Evolutionary conservation across 2,329 filamentous ascomycete species (phyloP).

Genomic region (Alternaria ventricosa): DNA sequence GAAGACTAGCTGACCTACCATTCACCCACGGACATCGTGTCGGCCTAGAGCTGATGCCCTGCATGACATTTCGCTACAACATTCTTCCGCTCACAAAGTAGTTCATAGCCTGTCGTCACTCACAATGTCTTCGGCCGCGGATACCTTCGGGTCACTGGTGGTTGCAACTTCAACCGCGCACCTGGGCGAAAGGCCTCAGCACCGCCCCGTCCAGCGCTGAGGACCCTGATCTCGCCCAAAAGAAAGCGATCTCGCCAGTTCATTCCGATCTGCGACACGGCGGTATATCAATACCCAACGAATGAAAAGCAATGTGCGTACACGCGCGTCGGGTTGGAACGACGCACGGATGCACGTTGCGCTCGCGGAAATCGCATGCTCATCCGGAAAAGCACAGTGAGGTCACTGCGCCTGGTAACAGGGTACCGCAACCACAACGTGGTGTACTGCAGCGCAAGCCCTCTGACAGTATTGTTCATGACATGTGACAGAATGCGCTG

Average conservation of each 20-base stretch:
- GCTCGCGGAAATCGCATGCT: neutral
- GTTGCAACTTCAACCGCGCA: conserved; percentile 6
- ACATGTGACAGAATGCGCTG: conserved; percentile 7
- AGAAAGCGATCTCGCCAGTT: neutral
- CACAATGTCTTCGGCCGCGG: conserved; percentile 21
- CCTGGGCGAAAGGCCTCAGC: conserved; percentile 3
- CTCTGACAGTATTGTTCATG: neutral
- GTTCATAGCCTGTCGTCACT: conserved; percentile 6
- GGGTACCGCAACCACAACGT: conserved; percentile 5
- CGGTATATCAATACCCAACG: conserved; percentile 3
- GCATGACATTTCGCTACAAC: neutral
- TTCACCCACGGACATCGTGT: neutral
- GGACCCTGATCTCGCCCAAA: conserved; percentile 3
- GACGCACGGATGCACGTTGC: conserved; percentile 10
- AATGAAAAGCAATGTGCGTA: conserved; percentile 2
- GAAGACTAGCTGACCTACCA: conserved; percentile 1
- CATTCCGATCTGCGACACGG: conserved; percentile 1
- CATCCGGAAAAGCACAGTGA: conserved; percentile 10
- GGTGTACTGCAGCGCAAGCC: conserved; percentile 1
- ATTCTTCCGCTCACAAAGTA: neutral
- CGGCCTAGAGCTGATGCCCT: neutral
- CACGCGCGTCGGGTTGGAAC: conserved; percentile 7
- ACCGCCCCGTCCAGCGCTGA: neutral
- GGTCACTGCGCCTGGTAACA: conserved; percentile 6
- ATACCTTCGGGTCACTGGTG: conserved; percentile 7